Evolutionary conservation across 495 filamentous ascomycete genomes (phyloP), one percentile per base, ranked within the genome.

Genomic region (Penicillium pulvis): DNA sequence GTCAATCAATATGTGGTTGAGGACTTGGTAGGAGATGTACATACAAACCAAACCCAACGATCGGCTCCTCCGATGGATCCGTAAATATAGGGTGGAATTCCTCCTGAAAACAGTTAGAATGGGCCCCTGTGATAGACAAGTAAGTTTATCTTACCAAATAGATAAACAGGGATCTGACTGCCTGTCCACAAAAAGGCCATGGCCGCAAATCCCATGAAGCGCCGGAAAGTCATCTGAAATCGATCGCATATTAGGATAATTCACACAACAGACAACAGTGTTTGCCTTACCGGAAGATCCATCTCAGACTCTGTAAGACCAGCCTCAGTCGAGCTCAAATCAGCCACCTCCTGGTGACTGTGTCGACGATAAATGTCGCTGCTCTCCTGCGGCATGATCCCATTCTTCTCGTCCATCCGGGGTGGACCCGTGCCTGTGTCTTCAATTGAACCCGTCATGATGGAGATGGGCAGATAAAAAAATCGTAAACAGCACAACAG

Each of bases 41-140:
- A 39, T 65, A 81, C 81, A 75, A 90, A 85, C 88, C 88, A 90
- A n/a, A 88, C 77, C 83, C 84, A 90, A 62, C 85, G 73, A 66
- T 87, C 83, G 10, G 76, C 65, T 45, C 87, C 88, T 20, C 87
- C 87, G 60, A 91, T 85, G 17, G 84, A 80, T 10, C 71, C 64
- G 65, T 89, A 89, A 49, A 91, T 86, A 66, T 83, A 80, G 0
- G 85, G 85, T 31, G 84, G 84, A 55, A 86, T 81, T 10, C 80
- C 83, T 19, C 81, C 81, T 81, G 16, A 14, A 30, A 43, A 41
- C 1, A 17, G 7, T n/a, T 31, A 58, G 57, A 11, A 56, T 33
- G 36, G 39, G 17, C n/a, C 8, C 10, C 28, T 23, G 17, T 16
- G 19, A 14, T 23, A 23, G 20, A 23, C 20, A 23, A 0, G 10